These are phyloP conservation scores for Castanea sativa DNA, from an alignment of 306 rosid genomes.

Conservation along the genomic window DNA sequence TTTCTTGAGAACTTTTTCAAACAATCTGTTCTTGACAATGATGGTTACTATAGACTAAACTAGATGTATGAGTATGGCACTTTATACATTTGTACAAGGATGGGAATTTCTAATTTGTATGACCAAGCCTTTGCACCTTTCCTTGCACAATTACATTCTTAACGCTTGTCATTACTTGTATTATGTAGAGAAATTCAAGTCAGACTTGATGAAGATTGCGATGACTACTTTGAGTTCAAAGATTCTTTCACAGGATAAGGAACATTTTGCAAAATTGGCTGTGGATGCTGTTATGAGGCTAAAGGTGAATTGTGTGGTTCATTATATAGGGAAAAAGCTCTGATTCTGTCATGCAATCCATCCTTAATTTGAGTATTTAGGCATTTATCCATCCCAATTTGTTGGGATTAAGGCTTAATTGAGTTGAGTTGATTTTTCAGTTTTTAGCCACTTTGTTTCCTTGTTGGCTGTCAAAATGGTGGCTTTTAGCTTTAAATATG, in stretches of 20 bases:
- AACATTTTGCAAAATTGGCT: constrained; percentile 83
- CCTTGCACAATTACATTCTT: constrained; percentile 7
- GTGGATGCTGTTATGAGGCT: constrained; percentile 97
- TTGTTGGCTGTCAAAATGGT: not conserved
- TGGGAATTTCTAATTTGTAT: not conserved
- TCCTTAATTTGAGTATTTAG: not conserved
- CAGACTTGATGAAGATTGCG: constrained; percentile 93
- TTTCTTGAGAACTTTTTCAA: not conserved
- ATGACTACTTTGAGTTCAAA: constrained; percentile 97
- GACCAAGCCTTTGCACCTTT: not conserved
- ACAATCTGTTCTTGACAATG: not conserved
- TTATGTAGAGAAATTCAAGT: constrained; percentile 73
- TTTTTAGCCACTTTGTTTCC: not conserved
- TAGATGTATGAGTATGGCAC: not conserved
- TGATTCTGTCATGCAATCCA: not conserved
- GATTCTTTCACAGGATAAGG: constrained; percentile 95
- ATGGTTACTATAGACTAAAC: not conserved
- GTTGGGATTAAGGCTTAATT: not conserved
- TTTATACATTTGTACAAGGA: not conserved
- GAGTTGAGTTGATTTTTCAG: not conserved
- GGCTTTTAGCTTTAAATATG: not conserved
- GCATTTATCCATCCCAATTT: not conserved
- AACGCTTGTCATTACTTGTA: constrained; percentile 12
- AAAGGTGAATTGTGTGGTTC: constrained; percentile 51
- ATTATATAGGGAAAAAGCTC: not conserved